Evolutionary conservation across 495 filamentous ascomycete species (phyloP).

Genomic region (Hypoxylon subgilvum): DNA sequence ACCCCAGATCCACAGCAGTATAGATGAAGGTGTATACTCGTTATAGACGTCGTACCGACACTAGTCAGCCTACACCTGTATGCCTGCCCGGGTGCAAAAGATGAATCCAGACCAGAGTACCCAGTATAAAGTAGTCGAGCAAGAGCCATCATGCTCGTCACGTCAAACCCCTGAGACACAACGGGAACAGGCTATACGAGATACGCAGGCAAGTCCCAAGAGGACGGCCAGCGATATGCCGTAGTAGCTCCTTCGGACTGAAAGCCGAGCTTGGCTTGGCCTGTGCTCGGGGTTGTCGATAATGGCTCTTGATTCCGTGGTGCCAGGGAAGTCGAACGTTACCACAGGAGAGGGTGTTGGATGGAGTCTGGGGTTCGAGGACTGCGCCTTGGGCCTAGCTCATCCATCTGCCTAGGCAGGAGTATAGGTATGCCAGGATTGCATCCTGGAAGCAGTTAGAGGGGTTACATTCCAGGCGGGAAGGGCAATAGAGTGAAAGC

Average conservation of each 20-base stretch:
- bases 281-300: conserved; percentile 3
- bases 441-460: conserved; percentile 23
- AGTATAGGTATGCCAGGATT: conserved; percentile 27
- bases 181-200: conserved; percentile 2
- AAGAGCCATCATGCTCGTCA: neutral
- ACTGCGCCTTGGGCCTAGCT: conserved; percentile 34
- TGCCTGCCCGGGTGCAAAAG: conserved; percentile 11
- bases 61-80: conserved; percentile 19
- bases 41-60: conserved; percentile 5
- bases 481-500: conserved; percentile 13
- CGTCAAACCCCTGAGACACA: too few relatives aligned
- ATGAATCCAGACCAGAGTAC: conserved; percentile 1
- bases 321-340: conserved; percentile 8
- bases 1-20: conserved; percentile 24
- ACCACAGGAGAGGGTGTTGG: conserved; percentile 25
- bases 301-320: conserved; percentile 9
- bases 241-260: conserved; percentile 12
- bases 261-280: conserved; percentile 14
- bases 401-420: conserved; percentile 34
- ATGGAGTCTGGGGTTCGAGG: conserved; percentile 30
- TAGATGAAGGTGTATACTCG: conserved; percentile 18
- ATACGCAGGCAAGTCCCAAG: conserved; percentile 6
- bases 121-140: neutral
- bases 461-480: conserved; percentile 23
- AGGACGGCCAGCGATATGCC: conserved; percentile 5